Base-by-base conservation (phyloP, 1,284 basidiomycete genomes). In the Ceratobasidium papillatum region DNA sequence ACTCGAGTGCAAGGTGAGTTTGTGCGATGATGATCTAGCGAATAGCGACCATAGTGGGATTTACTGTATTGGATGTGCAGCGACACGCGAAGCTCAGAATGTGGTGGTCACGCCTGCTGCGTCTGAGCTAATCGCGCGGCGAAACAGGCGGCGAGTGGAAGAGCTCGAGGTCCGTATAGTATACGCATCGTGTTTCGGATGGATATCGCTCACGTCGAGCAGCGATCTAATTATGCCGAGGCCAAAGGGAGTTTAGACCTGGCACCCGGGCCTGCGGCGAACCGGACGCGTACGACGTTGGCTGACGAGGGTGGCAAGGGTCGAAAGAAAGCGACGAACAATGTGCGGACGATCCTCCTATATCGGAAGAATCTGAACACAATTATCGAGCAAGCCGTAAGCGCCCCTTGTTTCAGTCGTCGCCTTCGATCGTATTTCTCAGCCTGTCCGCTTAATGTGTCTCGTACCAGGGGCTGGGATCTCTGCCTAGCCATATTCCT, bases 151-250 rank as follows among this genome's bases (percentile, higher is more conserved):
- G 61, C 92, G 91, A 80, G 86, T 94, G 19, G 91, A 92, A 77
- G 93, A 94, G 80, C 89, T 94, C 61, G 93, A 94, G 85, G 92
- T 92, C 78, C 76, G 79, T 66, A 38, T 62, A 62, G 65, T 77
- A 14, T 77, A 14, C 38, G 14, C 38, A 41, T 41, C 38, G 30
- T 49, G 27, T 32, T 54, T 68, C 47, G 51, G 19, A n/a, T 7
- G 19, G 36, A 34, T 51, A 63, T 74, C 32, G 14, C 25, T 30
- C 27, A 12, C 22, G 17, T 76, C 25, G 27, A 27, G 45, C 78
- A 93, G 92, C 87, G 88, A 75, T 91, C 93, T 34, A 94, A 94
- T 80, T 93, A 94, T 80, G 85, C 89, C 49, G 91, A 93, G 78
- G 85, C 88, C 2, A 83, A 85, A 0, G 54, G 81, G 80, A 58